Evolutionary conservation across 164 flowering plant species (phyloP).

Genomic region (Houttuynia cordata): DNA sequence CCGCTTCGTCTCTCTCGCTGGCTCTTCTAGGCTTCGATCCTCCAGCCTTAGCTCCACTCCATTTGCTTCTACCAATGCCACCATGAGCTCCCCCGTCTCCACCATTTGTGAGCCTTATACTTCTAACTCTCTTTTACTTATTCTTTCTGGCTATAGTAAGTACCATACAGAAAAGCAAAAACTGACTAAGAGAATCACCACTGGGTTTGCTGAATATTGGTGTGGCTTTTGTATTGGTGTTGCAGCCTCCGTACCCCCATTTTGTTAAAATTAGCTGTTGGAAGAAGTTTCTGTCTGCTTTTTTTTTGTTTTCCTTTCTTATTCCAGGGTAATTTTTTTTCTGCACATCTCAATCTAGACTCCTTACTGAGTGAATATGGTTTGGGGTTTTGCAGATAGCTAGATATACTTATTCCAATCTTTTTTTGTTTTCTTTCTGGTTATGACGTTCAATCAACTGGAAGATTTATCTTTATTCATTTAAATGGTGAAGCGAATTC

Average conservation of each 20-base stretch:
- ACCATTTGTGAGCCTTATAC: neutral
- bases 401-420: no score
- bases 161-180: neutral
- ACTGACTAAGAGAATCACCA: neutral
- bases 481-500: no score
- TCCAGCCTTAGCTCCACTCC: conserved; percentile 12
- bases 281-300: neutral
- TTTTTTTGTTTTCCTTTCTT: no score
- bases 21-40: conserved; percentile 22
- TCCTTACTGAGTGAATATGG: no score
- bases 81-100: conserved; percentile 9
- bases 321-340: no score
- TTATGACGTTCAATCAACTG: no score
- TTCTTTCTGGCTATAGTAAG: neutral
- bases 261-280: neutral
- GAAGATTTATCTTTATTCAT: no score
- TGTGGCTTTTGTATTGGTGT: neutral
- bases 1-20: conserved; percentile 41
- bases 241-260: neutral
- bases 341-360: no score
- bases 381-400: no score
- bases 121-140: neutral
- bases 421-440: no score
- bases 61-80: conserved; percentile 38
- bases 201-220: neutral